phyloP scores from a whole-genome alignment of 2,329 filamentous ascomycete genomes.

The Fusarium newnesense region DNA sequence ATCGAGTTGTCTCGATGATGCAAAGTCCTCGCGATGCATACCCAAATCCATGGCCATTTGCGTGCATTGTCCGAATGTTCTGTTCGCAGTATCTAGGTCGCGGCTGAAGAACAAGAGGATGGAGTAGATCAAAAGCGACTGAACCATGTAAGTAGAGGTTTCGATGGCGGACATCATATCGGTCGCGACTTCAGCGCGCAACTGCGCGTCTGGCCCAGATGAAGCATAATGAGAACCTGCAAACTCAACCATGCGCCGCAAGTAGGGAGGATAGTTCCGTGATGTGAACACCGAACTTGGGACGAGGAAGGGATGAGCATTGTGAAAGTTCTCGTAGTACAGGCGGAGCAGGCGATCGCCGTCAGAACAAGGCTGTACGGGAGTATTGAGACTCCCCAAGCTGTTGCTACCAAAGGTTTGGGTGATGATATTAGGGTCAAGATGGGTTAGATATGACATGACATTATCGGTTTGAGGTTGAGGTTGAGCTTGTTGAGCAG shows the following conservation, averaged over 20 bases:
- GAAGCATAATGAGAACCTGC: constrained; percentile 33
- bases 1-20: constrained; percentile 13
- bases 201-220: constrained; percentile 9
- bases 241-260: constrained; percentile 35
- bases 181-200: constrained; percentile 3
- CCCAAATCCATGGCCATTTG: constrained; percentile 36
- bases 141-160: constrained; percentile 21
- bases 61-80: constrained; percentile 13
- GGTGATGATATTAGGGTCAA: background rate
- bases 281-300: constrained; percentile 29
- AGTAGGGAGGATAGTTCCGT: constrained; percentile 9
- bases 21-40: constrained; percentile 28
- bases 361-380: constrained; percentile 6
- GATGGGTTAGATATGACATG: constrained; percentile 11
- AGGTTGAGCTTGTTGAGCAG: background rate
- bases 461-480: background rate
- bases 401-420: background rate
- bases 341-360: constrained; percentile 30
- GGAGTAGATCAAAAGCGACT: constrained; percentile 26
- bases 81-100: constrained; percentile 9
- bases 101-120: constrained; percentile 16
- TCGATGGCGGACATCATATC: constrained; percentile 18
- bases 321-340: constrained; percentile 41
- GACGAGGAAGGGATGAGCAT: constrained; percentile 31
- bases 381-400: background rate